A percentile compares a stretch with the other conserved stretches of the same genome.
phyloP scores from a whole-genome alignment of 441 rosid genomes.

The Brassica balearica region DNA sequence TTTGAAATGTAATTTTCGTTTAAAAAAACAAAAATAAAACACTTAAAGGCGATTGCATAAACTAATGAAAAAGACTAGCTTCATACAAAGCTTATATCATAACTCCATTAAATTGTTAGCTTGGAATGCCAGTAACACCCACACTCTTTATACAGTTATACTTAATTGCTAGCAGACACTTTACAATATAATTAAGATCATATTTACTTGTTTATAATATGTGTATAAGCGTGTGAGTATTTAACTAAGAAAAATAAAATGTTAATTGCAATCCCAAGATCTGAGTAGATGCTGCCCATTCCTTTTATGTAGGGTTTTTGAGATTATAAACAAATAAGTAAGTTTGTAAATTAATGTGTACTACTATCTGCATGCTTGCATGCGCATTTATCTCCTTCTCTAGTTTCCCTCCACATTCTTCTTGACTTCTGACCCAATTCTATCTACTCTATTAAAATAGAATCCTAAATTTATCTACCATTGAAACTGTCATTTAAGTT shows the following conservation, averaged over 20 bases:
- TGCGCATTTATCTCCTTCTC: slow-evolving; percentile 63
- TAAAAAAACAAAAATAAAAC: not conserved
- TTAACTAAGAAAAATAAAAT: slow-evolving; percentile 24
- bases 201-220: slow-evolving; percentile 25
- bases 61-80: not conserved
- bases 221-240: slow-evolving; percentile 41
- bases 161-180: slow-evolving; percentile 30
- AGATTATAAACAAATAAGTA: slow-evolving; percentile 66
- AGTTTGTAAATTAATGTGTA: slow-evolving; percentile 44
- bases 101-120: slow-evolving; percentile 31
- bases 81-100: slow-evolving; percentile 9
- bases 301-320: slow-evolving; percentile 49
- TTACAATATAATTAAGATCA: slow-evolving; percentile 16
- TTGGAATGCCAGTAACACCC: slow-evolving; percentile 42
- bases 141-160: slow-evolving; percentile 20
- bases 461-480: no score
- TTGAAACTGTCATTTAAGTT: no score
- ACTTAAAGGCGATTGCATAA: not conserved
- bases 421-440: slow-evolving; percentile 28
- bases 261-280: slow-evolving; percentile 43
- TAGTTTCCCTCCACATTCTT: slow-evolving; percentile 30
- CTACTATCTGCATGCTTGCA: slow-evolving; percentile 60
- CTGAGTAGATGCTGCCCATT: slow-evolving; percentile 52
- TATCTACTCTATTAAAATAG: not conserved
- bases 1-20: not conserved